Evolutionary conservation across 2,329 filamentous ascomycete species (phyloP).

Genomic region (Calycina herbarum): DNA sequence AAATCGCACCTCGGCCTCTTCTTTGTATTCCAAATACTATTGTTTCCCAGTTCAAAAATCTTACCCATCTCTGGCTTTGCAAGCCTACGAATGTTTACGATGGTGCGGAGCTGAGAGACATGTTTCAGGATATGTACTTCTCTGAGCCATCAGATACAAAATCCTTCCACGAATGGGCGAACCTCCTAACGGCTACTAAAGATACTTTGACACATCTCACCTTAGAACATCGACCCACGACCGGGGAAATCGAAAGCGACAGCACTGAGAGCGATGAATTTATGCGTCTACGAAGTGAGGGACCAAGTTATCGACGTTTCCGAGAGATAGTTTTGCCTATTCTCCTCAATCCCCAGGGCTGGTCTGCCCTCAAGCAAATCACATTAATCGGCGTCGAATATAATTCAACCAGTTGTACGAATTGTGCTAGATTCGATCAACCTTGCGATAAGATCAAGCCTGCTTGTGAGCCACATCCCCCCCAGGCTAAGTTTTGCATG

Average conservation of each 20-base stretch:
- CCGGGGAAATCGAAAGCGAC: background rate
- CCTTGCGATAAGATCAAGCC: background rate
- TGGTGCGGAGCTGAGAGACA: background rate
- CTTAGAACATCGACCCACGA: background rate
- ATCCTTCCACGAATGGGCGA: background rate
- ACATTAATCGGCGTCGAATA: background rate
- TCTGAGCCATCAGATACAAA: background rate
- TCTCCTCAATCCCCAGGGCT: background rate
- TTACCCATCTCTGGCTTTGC: background rate
- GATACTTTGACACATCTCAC: background rate
- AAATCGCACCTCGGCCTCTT: background rate
- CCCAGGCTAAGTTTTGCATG: no score
- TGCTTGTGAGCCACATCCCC: background rate
- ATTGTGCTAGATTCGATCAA: background rate
- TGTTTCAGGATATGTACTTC: background rate
- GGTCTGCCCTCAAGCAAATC: background rate
- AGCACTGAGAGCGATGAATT: background rate
- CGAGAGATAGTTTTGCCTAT: background rate
- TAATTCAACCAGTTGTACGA: background rate
- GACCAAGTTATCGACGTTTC: background rate
- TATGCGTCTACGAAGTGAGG: background rate
- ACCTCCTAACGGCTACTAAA: background rate
- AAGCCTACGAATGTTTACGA: conserved; percentile 3
- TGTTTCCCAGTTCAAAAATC: background rate
- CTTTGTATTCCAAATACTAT: background rate